Conservation (phyloP, 2,329 filamentous ascomycete species). For the Fusarium sp. region DNA sequence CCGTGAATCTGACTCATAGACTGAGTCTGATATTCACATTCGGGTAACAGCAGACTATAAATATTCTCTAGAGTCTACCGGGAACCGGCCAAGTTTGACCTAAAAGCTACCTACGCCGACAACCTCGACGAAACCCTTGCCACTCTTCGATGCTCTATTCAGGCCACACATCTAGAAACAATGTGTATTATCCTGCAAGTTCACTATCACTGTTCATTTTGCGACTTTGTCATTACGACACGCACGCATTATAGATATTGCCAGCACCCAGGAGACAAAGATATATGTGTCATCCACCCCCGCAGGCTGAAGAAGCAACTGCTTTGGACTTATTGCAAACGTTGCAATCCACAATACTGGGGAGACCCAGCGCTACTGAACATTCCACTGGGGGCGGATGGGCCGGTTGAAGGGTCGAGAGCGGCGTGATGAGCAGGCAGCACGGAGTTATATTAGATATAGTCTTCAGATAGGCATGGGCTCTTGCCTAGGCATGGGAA, state of each 20-base stretch:
- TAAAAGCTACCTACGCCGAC: not conserved
- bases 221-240: not conserved
- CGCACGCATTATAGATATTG: constrained; percentile 1
- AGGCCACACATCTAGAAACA: not conserved
- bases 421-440: not conserved
- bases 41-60: not conserved
- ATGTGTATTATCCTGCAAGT: constrained; percentile 10
- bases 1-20: not conserved
- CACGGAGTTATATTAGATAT: not conserved
- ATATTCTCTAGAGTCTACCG: not conserved
- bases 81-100: not conserved
- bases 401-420: not conserved
- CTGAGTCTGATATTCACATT: not conserved
- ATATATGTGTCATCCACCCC: not conserved
- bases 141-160: not conserved
- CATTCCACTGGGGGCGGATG: not conserved
- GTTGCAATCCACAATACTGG: not conserved
- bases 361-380: not conserved
- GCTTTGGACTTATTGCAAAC: not conserved
- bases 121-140: not conserved
- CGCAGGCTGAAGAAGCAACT: not conserved
- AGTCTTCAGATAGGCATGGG: not conserved
- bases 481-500: not conserved
- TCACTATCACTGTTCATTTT: not conserved
- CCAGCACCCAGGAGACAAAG: not conserved